A percentile compares a stretch with the other conserved stretches of the same genome.
These are phyloP conservation scores for Blumeria hordei DNA, from an alignment of 2,329 filamentous ascomycete species.

Conservation along the genomic window DNA sequence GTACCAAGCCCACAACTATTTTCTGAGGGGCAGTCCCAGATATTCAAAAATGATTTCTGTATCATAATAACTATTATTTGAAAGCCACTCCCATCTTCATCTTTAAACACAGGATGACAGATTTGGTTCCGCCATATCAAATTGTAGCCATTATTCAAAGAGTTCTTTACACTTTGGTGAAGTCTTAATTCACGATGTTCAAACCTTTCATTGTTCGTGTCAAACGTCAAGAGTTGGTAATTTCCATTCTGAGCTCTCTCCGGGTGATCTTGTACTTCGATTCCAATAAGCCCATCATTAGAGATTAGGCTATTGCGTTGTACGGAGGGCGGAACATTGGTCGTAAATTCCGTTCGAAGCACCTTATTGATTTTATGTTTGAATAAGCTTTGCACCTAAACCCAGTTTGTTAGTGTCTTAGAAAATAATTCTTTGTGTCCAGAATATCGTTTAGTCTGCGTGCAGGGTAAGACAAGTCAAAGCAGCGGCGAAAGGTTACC, in stretches of 20 bases:
- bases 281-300: neutral
- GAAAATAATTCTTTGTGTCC: too few species aligned
- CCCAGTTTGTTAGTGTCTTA: too few species aligned
- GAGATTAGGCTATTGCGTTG: neutral
- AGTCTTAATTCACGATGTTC: neutral
- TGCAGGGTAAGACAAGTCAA: neutral
- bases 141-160: neutral
- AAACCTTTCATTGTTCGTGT: neutral
- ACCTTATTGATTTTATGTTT: neutral
- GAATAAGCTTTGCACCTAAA: neutral
- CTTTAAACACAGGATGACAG: neutral
- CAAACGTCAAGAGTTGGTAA: neutral
- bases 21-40: neutral
- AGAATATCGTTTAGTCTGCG: too few species aligned
- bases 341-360: neutral
- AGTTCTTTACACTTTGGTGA: neutral
- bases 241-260: neutral
- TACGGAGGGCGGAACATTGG: neutral
- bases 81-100: neutral
- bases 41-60: neutral
- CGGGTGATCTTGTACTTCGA: neutral
- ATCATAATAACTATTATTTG: neutral
- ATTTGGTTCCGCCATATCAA: conserved; percentile 1
- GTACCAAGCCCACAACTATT: neutral
- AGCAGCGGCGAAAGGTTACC: neutral